phyloP scores from a whole-genome alignment of 2,329 filamentous ascomycete genomes.

The Microdochium paspali region DNA sequence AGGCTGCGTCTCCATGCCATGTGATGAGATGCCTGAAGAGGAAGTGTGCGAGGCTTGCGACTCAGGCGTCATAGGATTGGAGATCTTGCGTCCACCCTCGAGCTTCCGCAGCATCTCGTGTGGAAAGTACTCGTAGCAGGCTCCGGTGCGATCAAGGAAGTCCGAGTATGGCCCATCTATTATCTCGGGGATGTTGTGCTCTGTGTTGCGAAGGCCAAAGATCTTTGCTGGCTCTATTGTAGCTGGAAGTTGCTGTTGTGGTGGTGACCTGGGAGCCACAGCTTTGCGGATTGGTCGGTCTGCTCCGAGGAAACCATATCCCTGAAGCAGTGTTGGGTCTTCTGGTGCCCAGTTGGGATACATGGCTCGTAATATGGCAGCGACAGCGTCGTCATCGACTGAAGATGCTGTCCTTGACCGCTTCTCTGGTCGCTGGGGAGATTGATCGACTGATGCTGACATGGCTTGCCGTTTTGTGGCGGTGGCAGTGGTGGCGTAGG shows the following conservation, averaged over 20 bases:
- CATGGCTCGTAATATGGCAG: not conserved
- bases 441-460: not conserved
- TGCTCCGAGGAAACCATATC: slow-evolving; percentile 3
- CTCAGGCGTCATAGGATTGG: not conserved
- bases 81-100: slow-evolving; percentile 1
- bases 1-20: not conserved
- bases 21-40: not conserved
- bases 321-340: slow-evolving; percentile 2
- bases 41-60: not conserved
- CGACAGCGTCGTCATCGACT: not conserved
- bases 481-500: not conserved
- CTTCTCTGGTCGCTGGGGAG: not conserved
- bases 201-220: slow-evolving; percentile 1
- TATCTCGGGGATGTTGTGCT: slow-evolving; percentile 5
- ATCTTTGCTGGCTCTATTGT: not conserved
- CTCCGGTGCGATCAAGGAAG: slow-evolving; percentile 5
- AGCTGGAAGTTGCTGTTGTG: not conserved
- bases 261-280: not conserved
- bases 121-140: slow-evolving; percentile 3
- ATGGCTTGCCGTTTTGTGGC: not conserved
- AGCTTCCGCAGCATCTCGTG: slow-evolving; percentile 3
- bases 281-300: not conserved
- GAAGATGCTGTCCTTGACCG: not conserved
- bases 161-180: slow-evolving; percentile 3
- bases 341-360: slow-evolving; percentile 5